A percentile compares a stretch with the other conserved stretches of the same genome.
Evolutionary conservation across 2,329 filamentous ascomycete genomes (phyloP).

Genomic region (Apiospora aurea): DNA sequence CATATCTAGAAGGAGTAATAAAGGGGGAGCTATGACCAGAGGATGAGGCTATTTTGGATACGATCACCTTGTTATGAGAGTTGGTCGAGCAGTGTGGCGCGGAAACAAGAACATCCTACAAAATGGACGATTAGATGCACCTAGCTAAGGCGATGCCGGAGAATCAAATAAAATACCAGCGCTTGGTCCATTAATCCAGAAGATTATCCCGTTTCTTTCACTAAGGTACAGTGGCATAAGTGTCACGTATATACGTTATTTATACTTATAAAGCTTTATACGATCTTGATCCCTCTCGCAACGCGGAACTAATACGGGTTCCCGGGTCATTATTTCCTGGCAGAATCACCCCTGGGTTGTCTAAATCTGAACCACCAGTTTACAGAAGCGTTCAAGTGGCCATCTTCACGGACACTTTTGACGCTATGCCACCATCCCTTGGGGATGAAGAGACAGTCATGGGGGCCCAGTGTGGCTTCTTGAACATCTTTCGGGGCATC

Average conservation of each 20-base stretch:
- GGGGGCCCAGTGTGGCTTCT: constrained; percentile 66
- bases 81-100: too few species aligned
- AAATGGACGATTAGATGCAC: too few species aligned
- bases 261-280: too few species aligned
- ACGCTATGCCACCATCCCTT: constrained; percentile 90
- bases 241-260: too few species aligned
- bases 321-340: background rate
- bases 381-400: constrained; percentile 52
- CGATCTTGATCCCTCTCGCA: too few species aligned
- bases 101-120: too few species aligned
- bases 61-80: constrained; percentile 24
- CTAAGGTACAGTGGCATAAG: too few species aligned
- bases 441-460: constrained; percentile 81
- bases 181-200: too few species aligned
- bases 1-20: constrained; percentile 25
- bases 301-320: too few species aligned
- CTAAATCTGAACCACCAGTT: constrained; percentile 82
- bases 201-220: too few species aligned
- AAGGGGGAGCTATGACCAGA: constrained; percentile 26
- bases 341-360: background rate
- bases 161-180: too few species aligned
- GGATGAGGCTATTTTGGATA: constrained; percentile 24
- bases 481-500: constrained; percentile 43
- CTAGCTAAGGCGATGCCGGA: too few species aligned
- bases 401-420: constrained; percentile 61